These are phyloP conservation scores for Sherardia arvensis DNA, from an alignment of 257 asterid species.

Conservation along the genomic window DNA sequence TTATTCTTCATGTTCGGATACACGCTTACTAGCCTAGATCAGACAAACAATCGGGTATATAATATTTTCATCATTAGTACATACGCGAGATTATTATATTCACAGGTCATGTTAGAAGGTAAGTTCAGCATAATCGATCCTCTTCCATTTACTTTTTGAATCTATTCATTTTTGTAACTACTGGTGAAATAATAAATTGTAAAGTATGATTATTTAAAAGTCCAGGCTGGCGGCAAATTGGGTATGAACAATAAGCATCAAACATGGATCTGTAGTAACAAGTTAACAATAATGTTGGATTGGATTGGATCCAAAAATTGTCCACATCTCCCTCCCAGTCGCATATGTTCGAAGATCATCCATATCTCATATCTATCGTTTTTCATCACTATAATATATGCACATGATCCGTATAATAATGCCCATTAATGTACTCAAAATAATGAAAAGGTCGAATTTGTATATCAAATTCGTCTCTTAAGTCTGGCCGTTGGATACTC, in stretches of 20 bases:
- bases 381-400: background rate
- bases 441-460: background rate
- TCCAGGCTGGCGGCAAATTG: no score
- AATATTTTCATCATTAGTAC: no score
- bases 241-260: background rate
- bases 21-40: background rate
- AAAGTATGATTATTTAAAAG: no score
- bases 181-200: no score
- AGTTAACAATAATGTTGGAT: background rate
- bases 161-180: no score
- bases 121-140: no score
- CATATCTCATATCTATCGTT: background rate
- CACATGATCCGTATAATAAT: background rate
- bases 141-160: no score
- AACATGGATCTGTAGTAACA: background rate
- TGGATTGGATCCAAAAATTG: background rate
- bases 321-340: background rate
- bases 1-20: no score
- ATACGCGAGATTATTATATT: no score
- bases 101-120: no score
- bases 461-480: background rate
- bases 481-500: background rate
- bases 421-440: background rate
- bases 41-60: background rate
- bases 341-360: background rate